Conservation (phyloP, 192 early-diverging fungal species). For the Anaeromyces robustus region DNA sequence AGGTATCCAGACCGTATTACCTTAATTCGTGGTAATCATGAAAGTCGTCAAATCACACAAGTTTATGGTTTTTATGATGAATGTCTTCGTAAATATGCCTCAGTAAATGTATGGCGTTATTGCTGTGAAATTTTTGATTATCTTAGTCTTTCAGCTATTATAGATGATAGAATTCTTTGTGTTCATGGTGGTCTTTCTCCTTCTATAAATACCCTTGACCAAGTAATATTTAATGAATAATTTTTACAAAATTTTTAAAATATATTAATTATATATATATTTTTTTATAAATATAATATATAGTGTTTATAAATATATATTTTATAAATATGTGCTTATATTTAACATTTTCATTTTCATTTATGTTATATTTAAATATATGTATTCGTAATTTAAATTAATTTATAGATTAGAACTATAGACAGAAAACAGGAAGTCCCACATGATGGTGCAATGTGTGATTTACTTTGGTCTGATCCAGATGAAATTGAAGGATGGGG, state of each 20-base stretch:
- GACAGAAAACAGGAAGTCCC: constrained; percentile 65
- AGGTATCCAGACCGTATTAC: constrained; percentile 80
- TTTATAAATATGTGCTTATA: too few relatives aligned
- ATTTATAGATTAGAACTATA: constrained; percentile 2
- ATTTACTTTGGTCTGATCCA: constrained; percentile 94
- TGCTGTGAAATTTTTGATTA: constrained; percentile 98
- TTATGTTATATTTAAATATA: too few relatives aligned
- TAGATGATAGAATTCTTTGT: constrained; percentile 88
- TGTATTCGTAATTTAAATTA: too few relatives aligned
- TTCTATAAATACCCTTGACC: constrained; percentile 82
- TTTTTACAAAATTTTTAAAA: too few relatives aligned
- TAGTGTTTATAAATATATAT: too few relatives aligned
- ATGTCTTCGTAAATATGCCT: constrained; percentile 77
- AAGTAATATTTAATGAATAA: constrained; percentile 8
- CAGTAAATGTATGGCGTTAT: constrained; percentile 90
- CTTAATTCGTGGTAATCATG: constrained; percentile 86
- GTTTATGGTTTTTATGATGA: background rate
- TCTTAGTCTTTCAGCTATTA: constrained; percentile 79
- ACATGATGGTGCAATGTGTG: constrained; percentile 95
- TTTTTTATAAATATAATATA: too few relatives aligned
- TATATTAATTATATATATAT: too few relatives aligned
- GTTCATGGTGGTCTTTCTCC: constrained; percentile 92
- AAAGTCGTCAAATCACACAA: constrained; percentile 88
- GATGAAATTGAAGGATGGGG: constrained; percentile 86
- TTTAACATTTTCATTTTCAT: too few relatives aligned